A percentile compares a stretch with the other conserved stretches of the same genome.
phyloP scores from a whole-genome alignment of 305 asterid genomes.

The Rubia peregrina region DNA sequence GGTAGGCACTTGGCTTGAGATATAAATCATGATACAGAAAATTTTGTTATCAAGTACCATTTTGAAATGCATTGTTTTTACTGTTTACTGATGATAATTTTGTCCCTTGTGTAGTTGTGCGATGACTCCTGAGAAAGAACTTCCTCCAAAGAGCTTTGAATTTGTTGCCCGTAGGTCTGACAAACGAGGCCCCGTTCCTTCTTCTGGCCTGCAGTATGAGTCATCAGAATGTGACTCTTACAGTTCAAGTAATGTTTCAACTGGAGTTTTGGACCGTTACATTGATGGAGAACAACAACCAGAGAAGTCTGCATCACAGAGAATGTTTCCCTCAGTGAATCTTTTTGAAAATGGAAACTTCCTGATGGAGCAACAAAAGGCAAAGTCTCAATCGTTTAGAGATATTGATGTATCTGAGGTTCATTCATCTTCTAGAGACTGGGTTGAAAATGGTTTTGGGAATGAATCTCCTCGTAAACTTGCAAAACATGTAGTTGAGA shows the following conservation, averaged over 20 bases:
- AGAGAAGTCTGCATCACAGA: conserved; percentile 36
- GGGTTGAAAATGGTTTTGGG: conserved; percentile 44
- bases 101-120: conserved; percentile 36
- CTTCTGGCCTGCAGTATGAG: conserved; percentile 43
- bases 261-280: conserved; percentile 76
- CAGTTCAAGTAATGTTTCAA: conserved; percentile 74
- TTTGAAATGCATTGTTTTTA: background rate
- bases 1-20: conserved; percentile 49
- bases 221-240: conserved; percentile 65
- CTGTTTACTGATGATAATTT: background rate
- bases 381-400: conserved; percentile 73
- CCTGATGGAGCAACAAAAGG: conserved; percentile 50
- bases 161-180: conserved; percentile 36
- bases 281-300: conserved; percentile 85
- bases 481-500: conserved; percentile 87
- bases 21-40: background rate
- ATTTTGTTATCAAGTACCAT: background rate
- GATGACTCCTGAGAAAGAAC: conserved; percentile 73
- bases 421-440: conserved; percentile 40
- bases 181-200: conserved; percentile 32
- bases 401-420: conserved; percentile 39
- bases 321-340: conserved; percentile 30
- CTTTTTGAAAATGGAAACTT: conserved; percentile 38
- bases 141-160: conserved; percentile 33
- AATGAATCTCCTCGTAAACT: conserved; percentile 74